Conservation (phyloP, 2,329 filamentous ascomycete species). For the Scedosporium boydii region DNA sequence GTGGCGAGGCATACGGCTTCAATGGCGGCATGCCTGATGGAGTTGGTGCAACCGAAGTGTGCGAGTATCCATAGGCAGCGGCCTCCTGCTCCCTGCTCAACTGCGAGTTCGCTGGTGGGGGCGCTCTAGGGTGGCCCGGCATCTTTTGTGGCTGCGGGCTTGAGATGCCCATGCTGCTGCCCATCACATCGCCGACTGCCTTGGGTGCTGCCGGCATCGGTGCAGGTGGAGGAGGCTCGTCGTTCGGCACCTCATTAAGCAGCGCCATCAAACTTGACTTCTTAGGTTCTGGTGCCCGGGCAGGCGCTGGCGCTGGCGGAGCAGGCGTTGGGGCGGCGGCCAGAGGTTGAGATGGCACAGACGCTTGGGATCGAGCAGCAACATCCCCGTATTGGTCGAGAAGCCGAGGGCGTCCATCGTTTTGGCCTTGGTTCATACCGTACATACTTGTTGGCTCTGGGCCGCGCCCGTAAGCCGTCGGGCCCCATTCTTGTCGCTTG, state of each 20-base stretch:
- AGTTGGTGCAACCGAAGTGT: slow-evolving; percentile 27
- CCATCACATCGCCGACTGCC: slow-evolving; percentile 38
- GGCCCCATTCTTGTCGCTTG: background rate
- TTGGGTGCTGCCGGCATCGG: slow-evolving; percentile 32
- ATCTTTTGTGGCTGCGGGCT: slow-evolving; percentile 41
- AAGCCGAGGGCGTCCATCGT: background rate
- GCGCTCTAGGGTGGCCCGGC: slow-evolving; percentile 27
- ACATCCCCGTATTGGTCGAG: background rate
- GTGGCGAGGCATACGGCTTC: slow-evolving; percentile 44
- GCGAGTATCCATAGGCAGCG: slow-evolving; percentile 26
- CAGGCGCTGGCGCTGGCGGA: slow-evolving; percentile 23
- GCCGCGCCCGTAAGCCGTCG: background rate
- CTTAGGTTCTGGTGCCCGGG: slow-evolving; percentile 41
- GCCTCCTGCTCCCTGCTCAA: slow-evolving; percentile 38
- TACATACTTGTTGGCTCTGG: background rate
- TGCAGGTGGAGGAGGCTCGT: slow-evolving; percentile 34
- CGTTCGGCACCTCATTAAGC: slow-evolving; percentile 36
- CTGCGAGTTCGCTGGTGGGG: slow-evolving; percentile 27
- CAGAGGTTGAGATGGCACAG: slow-evolving; percentile 11
- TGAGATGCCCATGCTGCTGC: slow-evolving; percentile 27
- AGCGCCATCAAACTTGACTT: slow-evolving; percentile 55
- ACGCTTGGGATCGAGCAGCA: background rate
- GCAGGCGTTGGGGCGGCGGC: slow-evolving; percentile 19
- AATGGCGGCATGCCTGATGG: slow-evolving; percentile 42
- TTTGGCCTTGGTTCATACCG: background rate